These are phyloP conservation scores for Kwoniella heveanensis DNA, from an alignment of 768 basidiomycete species.

Conservation along the genomic window DNA sequence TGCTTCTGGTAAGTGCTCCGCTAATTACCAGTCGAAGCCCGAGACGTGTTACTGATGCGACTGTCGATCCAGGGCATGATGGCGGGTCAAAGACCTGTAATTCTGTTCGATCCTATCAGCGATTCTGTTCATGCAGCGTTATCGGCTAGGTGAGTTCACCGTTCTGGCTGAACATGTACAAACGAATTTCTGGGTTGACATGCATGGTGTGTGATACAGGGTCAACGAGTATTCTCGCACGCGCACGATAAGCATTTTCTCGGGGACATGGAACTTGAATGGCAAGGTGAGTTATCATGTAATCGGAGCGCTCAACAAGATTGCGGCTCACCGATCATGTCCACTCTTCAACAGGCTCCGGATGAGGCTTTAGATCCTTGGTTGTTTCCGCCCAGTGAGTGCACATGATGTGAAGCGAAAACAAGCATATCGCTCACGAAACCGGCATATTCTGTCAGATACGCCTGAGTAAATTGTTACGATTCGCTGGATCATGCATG, in stretches of 20 bases:
- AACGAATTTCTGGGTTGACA: no score
- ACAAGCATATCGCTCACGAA: no score
- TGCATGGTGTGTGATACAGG: no score
- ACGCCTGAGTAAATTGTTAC: slow-evolving; percentile 64
- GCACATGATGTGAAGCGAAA: not conserved
- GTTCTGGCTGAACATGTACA: not conserved
- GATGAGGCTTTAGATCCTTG: slow-evolving; percentile 80
- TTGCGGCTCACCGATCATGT: slow-evolving; percentile 12
- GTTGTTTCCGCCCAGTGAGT: slow-evolving; percentile 80
- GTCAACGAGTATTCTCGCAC: slow-evolving; percentile 80
- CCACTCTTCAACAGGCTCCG: slow-evolving; percentile 61
- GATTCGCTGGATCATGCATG: no score
- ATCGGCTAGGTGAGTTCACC: slow-evolving; percentile 64
- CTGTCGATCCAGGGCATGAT: slow-evolving; percentile 75
- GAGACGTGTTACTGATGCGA: not conserved
- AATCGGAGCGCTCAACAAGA: not conserved
- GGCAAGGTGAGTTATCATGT: slow-evolving; percentile 65
- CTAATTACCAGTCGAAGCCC: not conserved
- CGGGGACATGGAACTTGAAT: slow-evolving; percentile 95
- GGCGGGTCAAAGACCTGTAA: slow-evolving; percentile 79
- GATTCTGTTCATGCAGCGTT: slow-evolving; percentile 77
- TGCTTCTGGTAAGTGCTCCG: slow-evolving; percentile 72
- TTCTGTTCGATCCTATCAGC: slow-evolving; percentile 90
- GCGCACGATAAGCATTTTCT: slow-evolving; percentile 71
- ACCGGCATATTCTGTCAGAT: no score